A percentile compares a stretch with the other conserved stretches of the same genome.
Evolutionary conservation across 129 eudicot genomes (phyloP).

Genomic region (Ambrosia trifida): DNA sequence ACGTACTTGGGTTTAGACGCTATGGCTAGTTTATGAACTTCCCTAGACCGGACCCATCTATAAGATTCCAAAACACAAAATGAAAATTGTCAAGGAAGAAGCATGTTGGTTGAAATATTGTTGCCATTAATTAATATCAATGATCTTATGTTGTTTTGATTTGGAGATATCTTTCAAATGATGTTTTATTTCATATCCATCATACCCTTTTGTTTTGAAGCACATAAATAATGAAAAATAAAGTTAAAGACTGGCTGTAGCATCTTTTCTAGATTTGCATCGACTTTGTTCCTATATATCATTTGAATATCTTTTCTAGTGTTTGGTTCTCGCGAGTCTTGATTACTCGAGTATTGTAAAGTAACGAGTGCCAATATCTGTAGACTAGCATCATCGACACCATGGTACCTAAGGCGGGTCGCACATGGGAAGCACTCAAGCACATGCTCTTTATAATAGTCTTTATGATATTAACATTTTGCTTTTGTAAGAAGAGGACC

Average conservation of each 20-base stretch:
- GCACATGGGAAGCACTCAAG: slow-evolving; percentile 36
- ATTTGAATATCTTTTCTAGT: not conserved
- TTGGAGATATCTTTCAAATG: not conserved
- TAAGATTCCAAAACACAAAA: no score
- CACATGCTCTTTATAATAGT: slow-evolving; percentile 28
- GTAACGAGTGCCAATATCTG: not conserved
- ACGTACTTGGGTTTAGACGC: no score
- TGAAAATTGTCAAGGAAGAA: no score
- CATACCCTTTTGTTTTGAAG: slow-evolving; percentile 4
- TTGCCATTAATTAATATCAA: no score
- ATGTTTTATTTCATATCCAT: slow-evolving; percentile 12
- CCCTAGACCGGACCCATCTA: no score
- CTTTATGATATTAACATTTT: slow-evolving; percentile 26
- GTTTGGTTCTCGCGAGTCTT: not conserved
- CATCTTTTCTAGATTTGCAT: not conserved
- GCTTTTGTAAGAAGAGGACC: slow-evolving; percentile 34
- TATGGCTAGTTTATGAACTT: no score
- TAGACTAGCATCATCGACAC: not conserved
- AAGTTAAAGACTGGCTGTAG: not conserved
- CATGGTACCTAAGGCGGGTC: not conserved
- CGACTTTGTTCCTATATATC: not conserved
- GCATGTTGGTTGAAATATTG: no score
- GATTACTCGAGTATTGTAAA: not conserved
- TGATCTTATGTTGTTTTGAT: not conserved
- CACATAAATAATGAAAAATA: not conserved